phyloP scores from a whole-genome alignment of 1,139 yeast species.

The Torulaspora globosa region DNA sequence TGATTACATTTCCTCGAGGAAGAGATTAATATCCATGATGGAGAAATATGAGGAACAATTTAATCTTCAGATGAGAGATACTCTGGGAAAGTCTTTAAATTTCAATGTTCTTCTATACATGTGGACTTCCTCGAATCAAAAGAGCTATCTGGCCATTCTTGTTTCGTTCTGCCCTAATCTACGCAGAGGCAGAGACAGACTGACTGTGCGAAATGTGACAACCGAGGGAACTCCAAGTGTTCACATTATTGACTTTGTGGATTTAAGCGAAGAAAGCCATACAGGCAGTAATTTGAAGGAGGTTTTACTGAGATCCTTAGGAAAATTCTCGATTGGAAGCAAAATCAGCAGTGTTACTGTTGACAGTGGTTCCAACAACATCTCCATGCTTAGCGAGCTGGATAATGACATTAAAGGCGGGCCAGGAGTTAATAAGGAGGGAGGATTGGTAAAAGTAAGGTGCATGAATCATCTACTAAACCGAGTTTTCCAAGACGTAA shows the following conservation, averaged over 20 bases:
- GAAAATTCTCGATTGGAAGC: conserved; percentile 11
- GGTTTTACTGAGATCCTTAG: conserved; percentile 46
- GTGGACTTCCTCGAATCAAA: conserved; percentile 16
- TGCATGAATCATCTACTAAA: conserved; percentile 15
- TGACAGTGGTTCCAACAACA: conserved; percentile 12
- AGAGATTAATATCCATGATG: conserved; percentile 12
- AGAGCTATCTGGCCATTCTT: conserved; percentile 14
- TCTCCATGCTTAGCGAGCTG: conserved; percentile 8
- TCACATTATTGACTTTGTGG: conserved; percentile 16
- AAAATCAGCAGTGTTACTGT: conserved; percentile 13
- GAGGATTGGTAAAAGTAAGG: conserved; percentile 10
- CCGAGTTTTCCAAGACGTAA: conserved; percentile 10
- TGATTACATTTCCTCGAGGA: conserved; percentile 10
- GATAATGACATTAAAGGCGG: conserved; percentile 11
- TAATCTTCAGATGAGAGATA: conserved; percentile 13
- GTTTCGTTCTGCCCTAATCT: conserved; percentile 18
- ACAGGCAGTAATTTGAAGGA: conserved; percentile 50
- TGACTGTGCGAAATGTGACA: conserved; percentile 11
- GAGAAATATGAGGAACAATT: conserved; percentile 14
- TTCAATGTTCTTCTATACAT: conserved; percentile 12
- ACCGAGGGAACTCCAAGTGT: conserved; percentile 10
- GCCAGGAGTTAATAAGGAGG: conserved; percentile 7
- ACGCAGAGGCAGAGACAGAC: conserved; percentile 7
- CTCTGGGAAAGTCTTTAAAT: conserved; percentile 8
- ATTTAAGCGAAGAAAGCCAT: conserved; percentile 44